phyloP scores from a whole-genome alignment of 2,329 filamentous ascomycete species.

The Fonsecaea pedrosoi region DNA sequence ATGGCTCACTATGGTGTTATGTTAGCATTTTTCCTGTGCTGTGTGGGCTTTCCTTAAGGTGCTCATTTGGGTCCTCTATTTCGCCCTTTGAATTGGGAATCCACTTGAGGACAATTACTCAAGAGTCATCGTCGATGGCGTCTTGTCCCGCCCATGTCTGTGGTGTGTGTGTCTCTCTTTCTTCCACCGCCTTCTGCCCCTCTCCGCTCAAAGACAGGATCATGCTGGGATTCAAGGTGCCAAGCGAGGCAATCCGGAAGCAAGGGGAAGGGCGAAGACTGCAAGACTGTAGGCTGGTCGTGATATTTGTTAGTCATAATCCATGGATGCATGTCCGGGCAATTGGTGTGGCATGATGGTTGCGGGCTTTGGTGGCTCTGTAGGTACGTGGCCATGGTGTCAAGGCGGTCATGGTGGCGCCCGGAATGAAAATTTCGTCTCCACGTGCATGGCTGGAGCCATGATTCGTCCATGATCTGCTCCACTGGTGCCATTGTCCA shows the following conservation, averaged over 20 bases:
- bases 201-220: conserved; percentile 9
- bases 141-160: conserved; percentile 4
- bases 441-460: conserved; percentile 14
- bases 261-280: conserved; percentile 9
- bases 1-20: not conserved
- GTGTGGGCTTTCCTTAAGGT: conserved; percentile 24
- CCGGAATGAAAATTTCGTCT: conserved; percentile 21
- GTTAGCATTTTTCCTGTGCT: not conserved
- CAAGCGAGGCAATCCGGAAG: conserved; percentile 5
- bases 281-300: conserved; percentile 17
- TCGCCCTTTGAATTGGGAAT: not conserved
- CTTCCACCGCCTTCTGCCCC: conserved; percentile 18
- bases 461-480: not conserved
- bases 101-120: conserved; percentile 12
- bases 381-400: not conserved
- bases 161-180: no score
- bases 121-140: conserved; percentile 25
- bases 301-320: conserved; percentile 30
- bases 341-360: conserved; percentile 18
- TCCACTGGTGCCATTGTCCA: not conserved
- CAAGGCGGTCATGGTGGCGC: not conserved
- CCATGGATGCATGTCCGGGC: conserved; percentile 9
- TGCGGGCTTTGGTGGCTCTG: not conserved
- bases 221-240: not conserved
- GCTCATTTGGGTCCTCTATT: conserved; percentile 19